phyloP scores from a whole-genome alignment of 352 stramenopile genomes.

The Achlya hypogyna region DNA sequence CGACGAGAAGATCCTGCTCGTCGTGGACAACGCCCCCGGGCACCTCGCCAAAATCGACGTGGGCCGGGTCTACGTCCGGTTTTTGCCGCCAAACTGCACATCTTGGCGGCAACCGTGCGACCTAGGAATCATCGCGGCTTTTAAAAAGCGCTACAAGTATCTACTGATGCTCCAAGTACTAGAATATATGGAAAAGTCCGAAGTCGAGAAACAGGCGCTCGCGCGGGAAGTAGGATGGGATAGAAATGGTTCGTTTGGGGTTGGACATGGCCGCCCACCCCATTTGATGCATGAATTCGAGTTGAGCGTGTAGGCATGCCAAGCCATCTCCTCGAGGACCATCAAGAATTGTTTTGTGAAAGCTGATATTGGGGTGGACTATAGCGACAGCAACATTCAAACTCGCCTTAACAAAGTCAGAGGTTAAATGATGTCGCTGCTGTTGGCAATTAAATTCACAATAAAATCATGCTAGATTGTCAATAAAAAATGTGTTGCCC shows the following conservation, averaged over 20 bases:
- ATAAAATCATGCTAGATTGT: no score
- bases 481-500: no score
- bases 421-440: neutral
- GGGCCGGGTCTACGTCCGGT: neutral
- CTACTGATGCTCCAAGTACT: neutral
- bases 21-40: slow-evolving; percentile 7
- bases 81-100: slow-evolving; percentile 4
- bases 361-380: neutral
- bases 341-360: slow-evolving; percentile 5
- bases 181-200: neutral
- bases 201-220: neutral
- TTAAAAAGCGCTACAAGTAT: slow-evolving; percentile 7
- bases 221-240: neutral
- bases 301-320: neutral
- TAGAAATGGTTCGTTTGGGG: neutral
- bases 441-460: no score
- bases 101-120: neutral
- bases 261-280: neutral
- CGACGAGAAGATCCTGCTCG: neutral
- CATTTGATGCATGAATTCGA: neutral
- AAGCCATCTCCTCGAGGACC: neutral
- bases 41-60: neutral
- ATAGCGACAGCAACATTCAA: slow-evolving; percentile 7
- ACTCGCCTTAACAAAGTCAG: neutral
- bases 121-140: slow-evolving; percentile 5